Evolutionary conservation across 163 green algal genomes (phyloP).

Genomic region (Scenedesmus sp.): DNA sequence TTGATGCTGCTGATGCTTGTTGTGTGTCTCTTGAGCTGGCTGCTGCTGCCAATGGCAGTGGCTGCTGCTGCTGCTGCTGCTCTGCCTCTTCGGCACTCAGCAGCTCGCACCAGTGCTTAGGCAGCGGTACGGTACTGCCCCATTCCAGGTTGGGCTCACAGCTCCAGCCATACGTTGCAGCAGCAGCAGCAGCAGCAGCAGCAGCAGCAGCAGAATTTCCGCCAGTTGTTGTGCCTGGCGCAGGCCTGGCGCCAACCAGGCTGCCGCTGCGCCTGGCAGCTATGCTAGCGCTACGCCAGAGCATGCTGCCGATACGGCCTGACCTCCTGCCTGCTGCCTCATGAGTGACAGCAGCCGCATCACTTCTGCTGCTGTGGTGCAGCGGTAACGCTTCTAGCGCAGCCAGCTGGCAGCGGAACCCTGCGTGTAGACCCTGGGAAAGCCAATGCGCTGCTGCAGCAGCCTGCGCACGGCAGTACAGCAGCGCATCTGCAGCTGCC

Average conservation of each 20-base stretch:
- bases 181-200: neutral
- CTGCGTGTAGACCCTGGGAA: slow-evolving; percentile 7
- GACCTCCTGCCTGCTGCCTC: neutral
- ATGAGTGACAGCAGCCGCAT: neutral
- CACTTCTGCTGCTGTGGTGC: neutral
- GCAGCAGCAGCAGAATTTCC: neutral
- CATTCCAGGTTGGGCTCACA: neutral
- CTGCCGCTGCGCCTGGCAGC: slow-evolving; percentile 13
- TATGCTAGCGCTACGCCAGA: neutral
- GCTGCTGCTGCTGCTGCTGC: slow-evolving; percentile 4
- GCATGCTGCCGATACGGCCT: neutral
- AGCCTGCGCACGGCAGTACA: slow-evolving; percentile 22
- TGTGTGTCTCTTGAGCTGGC: neutral
- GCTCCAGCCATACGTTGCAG: slow-evolving; percentile 4
- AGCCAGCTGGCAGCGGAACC: slow-evolving; percentile 21
- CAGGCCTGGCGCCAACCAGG: neutral
- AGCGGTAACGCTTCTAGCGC: neutral
- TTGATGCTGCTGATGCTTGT: neutral
- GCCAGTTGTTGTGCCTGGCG: neutral
- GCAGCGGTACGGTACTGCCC: neutral
- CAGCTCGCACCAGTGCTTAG: neutral
- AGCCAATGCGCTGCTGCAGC: slow-evolving; percentile 16
- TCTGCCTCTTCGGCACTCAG: neutral
- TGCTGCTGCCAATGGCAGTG: neutral
- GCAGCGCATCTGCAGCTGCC: slow-evolving; percentile 6